phyloP scores from a whole-genome alignment of 805 yeast species.

The Saccharomycopsis oosterbeekiorum region DNA sequence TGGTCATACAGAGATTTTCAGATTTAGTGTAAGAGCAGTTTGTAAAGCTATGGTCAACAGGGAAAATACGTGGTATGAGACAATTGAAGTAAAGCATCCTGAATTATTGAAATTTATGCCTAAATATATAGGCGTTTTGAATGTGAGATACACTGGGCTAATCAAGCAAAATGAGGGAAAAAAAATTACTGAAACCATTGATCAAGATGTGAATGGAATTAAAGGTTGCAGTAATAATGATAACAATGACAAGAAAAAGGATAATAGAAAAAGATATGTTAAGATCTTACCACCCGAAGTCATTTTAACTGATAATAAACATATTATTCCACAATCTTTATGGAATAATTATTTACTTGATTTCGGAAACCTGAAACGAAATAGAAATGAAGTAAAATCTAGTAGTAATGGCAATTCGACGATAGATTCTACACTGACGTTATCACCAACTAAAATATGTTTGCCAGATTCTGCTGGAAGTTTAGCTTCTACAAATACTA shows the following conservation, averaged over 20 bases:
- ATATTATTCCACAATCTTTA: slow-evolving; percentile 77
- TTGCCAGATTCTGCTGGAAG: not conserved
- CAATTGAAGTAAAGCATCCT: slow-evolving; percentile 67
- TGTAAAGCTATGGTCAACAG: slow-evolving; percentile 87
- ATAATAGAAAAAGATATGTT: slow-evolving; percentile 16
- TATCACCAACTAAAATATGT: not conserved
- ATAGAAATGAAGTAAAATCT: not conserved
- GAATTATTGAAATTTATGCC: slow-evolving; percentile 84
- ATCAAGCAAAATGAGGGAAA: slow-evolving; percentile 19
- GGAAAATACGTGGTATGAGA: slow-evolving; percentile 88
- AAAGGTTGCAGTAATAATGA: slow-evolving; percentile 16
- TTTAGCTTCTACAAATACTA: not conserved
- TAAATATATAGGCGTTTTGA: slow-evolving; percentile 83
- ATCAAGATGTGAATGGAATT: not conserved
- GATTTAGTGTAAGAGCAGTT: slow-evolving; percentile 84
- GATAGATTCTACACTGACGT: too few species aligned
- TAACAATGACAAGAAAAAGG: slow-evolving; percentile 12
- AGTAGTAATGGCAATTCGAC: not conserved
- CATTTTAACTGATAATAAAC: slow-evolving; percentile 83
- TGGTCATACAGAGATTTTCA: slow-evolving; percentile 94
- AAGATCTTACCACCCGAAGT: slow-evolving; percentile 58
- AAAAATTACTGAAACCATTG: slow-evolving; percentile 19
- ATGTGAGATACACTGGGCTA: slow-evolving; percentile 67
- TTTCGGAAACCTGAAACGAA: not conserved
- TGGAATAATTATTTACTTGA: slow-evolving; percentile 47